These are phyloP conservation scores for Podila epigama DNA, from an alignment of 192 early-diverging fungal species.

Conservation along the genomic window DNA sequence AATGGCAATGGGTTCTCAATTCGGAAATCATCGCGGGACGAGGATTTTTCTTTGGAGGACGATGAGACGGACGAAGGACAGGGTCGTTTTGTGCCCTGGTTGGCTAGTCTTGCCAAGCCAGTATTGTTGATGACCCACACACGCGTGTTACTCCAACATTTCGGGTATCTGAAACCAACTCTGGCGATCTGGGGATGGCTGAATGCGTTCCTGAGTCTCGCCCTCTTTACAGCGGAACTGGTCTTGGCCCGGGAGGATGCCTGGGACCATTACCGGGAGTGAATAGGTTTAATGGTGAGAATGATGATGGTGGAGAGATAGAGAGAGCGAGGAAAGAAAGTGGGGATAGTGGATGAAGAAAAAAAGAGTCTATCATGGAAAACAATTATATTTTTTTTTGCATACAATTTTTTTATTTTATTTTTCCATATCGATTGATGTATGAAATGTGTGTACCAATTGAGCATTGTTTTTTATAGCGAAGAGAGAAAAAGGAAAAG, in stretches of 20 bases:
- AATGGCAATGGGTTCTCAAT: slow-evolving; percentile 17
- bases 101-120: slow-evolving; percentile 39
- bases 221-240: slow-evolving; percentile 32
- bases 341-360: background rate
- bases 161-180: slow-evolving; percentile 33
- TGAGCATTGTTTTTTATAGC: no score
- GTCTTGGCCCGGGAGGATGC: slow-evolving; percentile 38
- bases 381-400: no score
- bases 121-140: slow-evolving; percentile 47
- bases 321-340: background rate
- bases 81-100: slow-evolving; percentile 10
- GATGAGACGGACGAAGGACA: slow-evolving; percentile 7
- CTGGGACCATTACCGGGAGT: slow-evolving; percentile 41
- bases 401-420: no score
- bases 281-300: no score
- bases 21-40: slow-evolving; percentile 7
- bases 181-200: slow-evolving; percentile 45
- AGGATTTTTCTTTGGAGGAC: slow-evolving; percentile 5
- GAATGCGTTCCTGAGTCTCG: slow-evolving; percentile 35
- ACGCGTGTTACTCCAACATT: slow-evolving; percentile 31
- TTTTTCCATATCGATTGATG: no score
- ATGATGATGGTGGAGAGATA: no score
- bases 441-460: no score
- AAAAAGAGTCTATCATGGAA: no score
- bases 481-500: no score